Base-by-base conservation (phyloP, 139 green algal species). In the Auxenochlorella pyrenoidosa region DNA sequence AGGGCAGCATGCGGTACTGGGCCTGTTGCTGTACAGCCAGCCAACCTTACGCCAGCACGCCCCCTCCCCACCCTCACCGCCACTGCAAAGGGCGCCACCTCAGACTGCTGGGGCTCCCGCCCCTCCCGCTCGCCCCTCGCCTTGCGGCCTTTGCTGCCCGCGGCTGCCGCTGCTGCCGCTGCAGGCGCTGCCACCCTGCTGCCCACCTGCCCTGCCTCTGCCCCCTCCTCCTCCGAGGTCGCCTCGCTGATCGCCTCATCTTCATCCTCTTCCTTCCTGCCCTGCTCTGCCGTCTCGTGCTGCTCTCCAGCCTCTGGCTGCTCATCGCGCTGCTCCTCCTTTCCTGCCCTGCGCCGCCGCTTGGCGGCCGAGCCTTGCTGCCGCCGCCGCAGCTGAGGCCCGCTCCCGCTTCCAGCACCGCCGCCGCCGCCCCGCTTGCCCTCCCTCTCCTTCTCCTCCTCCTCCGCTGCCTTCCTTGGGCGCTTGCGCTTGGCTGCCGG, bases 41-140 rank as follows among this genome's bases (percentile, higher is more conserved):
- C n/a, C n/a, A n/a, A n/a, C n/a, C n/a, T n/a, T n/a, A n/a, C n/a
- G n/a, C n/a, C n/a, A n/a, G n/a, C n/a, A n/a, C n/a, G n/a, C n/a
- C n/a, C n/a, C n/a, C n/a, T n/a, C n/a, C n/a, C n/a, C n/a, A n/a
- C n/a, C 41, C 79, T 85, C 80, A 85, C 80, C 63, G 80, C 21
- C 18, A 85, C 80, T 0, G 80, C 80, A 85, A 85, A 85, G 0
- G 80, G 80, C 28, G 80, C 80, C 60, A 63, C 60, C 80, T 85
- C 41, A 0, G 38, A 59, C 63, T n/a, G 40, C 30, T 38, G 10
- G 8, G 26, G 30, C 43, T 22, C 41, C 73, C 0, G 12, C 41
- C 38, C 8, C 13, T 44, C 70, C 13, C 70, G 15, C 54, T 63
- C 16, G 54, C 54, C 54, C 54, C 18, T 24, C 10, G 15, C 15